Conservation (phyloP, 2,329 filamentous ascomycete species). For the Xylaria sp. region DNA sequence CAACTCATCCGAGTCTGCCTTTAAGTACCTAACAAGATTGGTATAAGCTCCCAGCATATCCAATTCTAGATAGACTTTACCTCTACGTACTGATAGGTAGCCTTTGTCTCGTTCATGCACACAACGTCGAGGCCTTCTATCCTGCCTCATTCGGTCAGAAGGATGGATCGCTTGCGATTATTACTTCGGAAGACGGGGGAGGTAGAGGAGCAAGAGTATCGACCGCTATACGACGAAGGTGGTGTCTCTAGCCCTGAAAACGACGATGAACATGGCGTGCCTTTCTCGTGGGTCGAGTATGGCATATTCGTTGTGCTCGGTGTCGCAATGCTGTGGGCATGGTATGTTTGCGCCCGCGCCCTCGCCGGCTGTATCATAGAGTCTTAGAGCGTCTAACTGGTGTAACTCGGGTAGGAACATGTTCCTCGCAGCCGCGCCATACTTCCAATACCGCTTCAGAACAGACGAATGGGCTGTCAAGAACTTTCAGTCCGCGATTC, state of each 20-base stretch:
- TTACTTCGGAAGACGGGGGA: slow-evolving; percentile 44
- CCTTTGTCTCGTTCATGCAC: slow-evolving; percentile 6
- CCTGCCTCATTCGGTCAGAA: slow-evolving; percentile 3
- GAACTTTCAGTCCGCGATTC: slow-evolving; percentile 89
- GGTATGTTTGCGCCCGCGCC: slow-evolving; percentile 61
- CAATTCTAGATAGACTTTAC: not conserved
- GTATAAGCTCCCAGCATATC: slow-evolving; percentile 9
- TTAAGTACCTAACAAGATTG: not conserved
- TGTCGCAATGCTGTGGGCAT: slow-evolving; percentile 96
- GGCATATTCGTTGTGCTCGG: slow-evolving; percentile 83
- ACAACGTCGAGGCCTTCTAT: not conserved
- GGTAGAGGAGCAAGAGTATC: slow-evolving; percentile 42
- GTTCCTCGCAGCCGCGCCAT: slow-evolving; percentile 94
- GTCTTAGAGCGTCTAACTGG: slow-evolving; percentile 13
- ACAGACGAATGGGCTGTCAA: slow-evolving; percentile 71
- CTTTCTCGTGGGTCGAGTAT: slow-evolving; percentile 89
- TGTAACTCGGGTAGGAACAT: slow-evolving; percentile 73
- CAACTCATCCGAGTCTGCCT: not conserved
- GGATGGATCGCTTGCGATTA: slow-evolving; percentile 49
- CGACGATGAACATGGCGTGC: slow-evolving; percentile 46
- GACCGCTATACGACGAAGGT: slow-evolving; percentile 41
- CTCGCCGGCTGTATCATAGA: not conserved
- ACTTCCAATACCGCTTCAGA: slow-evolving; percentile 84
- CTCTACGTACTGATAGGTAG: no score
- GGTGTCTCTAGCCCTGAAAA: slow-evolving; percentile 29